Evolutionary conservation across 768 basidiomycete species (phyloP).

Genomic region (Candolleomyces eurysporus): DNA sequence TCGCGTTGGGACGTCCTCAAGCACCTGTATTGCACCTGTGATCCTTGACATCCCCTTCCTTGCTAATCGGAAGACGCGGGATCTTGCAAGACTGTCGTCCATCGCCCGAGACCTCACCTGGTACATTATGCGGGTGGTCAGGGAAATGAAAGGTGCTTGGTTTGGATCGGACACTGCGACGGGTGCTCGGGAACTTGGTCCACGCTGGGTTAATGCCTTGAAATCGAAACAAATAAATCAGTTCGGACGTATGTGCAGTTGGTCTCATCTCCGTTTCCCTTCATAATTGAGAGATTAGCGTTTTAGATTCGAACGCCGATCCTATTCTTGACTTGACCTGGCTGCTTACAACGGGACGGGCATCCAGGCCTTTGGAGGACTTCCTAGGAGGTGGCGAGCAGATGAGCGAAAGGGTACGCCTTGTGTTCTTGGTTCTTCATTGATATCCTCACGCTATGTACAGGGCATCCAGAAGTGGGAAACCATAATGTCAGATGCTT

Average conservation of each 20-base stretch:
- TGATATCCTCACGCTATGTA: slow-evolving; percentile 20
- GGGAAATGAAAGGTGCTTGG: slow-evolving; percentile 75
- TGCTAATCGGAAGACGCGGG: slow-evolving; percentile 52
- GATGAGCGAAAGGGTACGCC: slow-evolving; percentile 73
- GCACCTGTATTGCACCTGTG: slow-evolving; percentile 40
- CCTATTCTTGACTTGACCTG: slow-evolving; percentile 70
- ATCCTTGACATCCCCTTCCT: slow-evolving; percentile 58
- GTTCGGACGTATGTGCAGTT: slow-evolving; percentile 54
- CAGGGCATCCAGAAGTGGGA: slow-evolving; percentile 87
- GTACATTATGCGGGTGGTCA: slow-evolving; percentile 67
- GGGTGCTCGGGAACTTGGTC: slow-evolving; percentile 72
- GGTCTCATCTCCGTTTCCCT: slow-evolving; percentile 6
- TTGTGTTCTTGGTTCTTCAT: slow-evolving; percentile 5
- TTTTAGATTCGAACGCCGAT: slow-evolving; percentile 56
- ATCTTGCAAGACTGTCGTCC: slow-evolving; percentile 70
- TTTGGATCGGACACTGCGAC: slow-evolving; percentile 62
- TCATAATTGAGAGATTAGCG: slow-evolving; percentile 11
- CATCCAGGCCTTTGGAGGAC: slow-evolving; percentile 70
- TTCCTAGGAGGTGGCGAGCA: slow-evolving; percentile 77
- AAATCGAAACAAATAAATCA: slow-evolving; percentile 64
- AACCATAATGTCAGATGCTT: slow-evolving; percentile 62
- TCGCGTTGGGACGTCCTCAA: slow-evolving; percentile 19
- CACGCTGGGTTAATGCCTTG: slow-evolving; percentile 66
- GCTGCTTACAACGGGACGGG: slow-evolving; percentile 67
- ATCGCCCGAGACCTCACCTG: slow-evolving; percentile 67